A percentile compares a stretch with the other conserved stretches of the same genome.
phyloP scores from a whole-genome alignment of 1,284 basidiomycete species.

The Marasmius tenuissimus region DNA sequence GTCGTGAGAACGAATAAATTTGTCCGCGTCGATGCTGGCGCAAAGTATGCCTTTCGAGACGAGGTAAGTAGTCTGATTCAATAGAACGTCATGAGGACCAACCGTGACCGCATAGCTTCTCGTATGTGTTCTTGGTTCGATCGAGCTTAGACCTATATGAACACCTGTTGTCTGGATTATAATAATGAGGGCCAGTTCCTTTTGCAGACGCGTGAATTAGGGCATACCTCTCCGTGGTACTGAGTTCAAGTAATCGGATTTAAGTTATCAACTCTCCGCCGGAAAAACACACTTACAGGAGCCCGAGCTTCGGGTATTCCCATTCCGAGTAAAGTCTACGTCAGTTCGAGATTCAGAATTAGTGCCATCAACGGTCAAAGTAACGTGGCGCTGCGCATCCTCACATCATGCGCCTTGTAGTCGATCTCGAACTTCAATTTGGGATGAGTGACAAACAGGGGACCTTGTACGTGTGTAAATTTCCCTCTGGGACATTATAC shows the following conservation, averaged over 20 bases:
- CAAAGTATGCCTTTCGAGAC: conserved; percentile 9
- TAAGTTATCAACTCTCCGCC: background rate
- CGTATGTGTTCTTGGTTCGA: conserved; percentile 17
- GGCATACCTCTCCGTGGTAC: conserved; percentile 10
- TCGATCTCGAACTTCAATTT: conserved; percentile 8
- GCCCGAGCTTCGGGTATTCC: conserved; percentile 7
- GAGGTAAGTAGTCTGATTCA: background rate
- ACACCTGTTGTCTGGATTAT: conserved; percentile 15
- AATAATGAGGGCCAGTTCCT: background rate
- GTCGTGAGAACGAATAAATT: conserved; percentile 15
- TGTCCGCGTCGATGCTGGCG: conserved; percentile 6
- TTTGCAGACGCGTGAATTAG: background rate
- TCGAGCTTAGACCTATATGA: conserved; percentile 8
- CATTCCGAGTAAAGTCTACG: conserved; percentile 10
- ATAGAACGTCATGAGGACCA: background rate
- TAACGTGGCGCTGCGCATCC: background rate
- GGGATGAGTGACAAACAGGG: conserved; percentile 15
- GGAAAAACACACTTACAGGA: conserved; percentile 10
- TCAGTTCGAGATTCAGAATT: background rate
- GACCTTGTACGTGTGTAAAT: conserved; percentile 12
- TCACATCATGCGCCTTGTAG: conserved; percentile 5
- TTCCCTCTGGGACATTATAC: background rate
- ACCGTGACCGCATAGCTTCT: conserved; percentile 19
- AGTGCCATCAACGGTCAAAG: background rate
- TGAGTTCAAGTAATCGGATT: background rate